A percentile compares a stretch with the other conserved stretches of the same genome.
Conservation (phyloP, 2,329 filamentous ascomycete genomes). For the Diaporthe sp. region DNA sequence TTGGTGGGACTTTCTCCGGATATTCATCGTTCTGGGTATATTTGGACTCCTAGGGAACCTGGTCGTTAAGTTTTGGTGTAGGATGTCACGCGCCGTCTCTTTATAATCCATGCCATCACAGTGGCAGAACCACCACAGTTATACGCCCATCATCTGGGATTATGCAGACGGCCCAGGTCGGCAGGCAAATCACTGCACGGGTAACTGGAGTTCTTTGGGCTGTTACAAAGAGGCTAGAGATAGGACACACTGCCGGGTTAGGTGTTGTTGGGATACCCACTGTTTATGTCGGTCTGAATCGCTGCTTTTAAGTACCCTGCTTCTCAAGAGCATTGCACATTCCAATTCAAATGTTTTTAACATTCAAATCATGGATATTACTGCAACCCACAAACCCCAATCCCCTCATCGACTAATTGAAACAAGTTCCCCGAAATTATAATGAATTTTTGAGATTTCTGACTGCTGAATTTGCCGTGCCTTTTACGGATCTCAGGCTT, state of each 20-base stretch:
- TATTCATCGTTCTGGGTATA: constrained; percentile 62
- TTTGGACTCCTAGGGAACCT: constrained; percentile 54
- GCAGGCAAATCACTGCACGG: neutral
- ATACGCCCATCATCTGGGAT: neutral
- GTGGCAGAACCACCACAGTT: neutral
- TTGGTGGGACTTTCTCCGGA: constrained; percentile 65
- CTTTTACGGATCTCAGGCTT: neutral
- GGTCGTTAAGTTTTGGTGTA: constrained; percentile 42
- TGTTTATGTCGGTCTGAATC: neutral
- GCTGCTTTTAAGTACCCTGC: neutral
- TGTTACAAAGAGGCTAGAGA: constrained; percentile 1
- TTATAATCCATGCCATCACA: neutral
- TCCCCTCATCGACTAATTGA: neutral
- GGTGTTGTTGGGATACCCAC: constrained; percentile 24
- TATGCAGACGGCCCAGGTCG: neutral
- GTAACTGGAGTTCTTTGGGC: constrained; percentile 11
- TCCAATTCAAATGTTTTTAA: neutral
- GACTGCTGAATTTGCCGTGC: neutral
- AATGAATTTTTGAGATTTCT: neutral
- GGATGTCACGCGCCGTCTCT: neutral
- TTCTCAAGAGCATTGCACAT: neutral
- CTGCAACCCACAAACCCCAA: neutral
- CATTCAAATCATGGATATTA: neutral
- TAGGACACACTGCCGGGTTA: neutral
- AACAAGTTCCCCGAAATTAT: neutral